Evolutionary conservation across 2,329 filamentous ascomycete genomes (phyloP).

Genomic region (Microascus cirrosus): DNA sequence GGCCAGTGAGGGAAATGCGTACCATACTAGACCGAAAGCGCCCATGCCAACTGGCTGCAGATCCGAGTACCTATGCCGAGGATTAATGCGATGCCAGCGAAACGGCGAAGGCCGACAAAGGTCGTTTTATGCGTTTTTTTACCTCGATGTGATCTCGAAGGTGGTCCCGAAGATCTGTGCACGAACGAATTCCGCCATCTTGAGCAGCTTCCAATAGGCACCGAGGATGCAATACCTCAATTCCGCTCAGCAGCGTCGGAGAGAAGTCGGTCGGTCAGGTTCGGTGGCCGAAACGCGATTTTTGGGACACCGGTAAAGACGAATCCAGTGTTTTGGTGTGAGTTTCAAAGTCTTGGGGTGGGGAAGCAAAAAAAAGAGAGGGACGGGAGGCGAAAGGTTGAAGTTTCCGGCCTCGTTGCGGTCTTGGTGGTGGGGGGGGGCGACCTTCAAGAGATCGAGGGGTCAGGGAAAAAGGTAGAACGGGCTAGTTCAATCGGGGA

Average conservation of each 20-base stretch:
- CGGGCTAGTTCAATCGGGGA: background rate
- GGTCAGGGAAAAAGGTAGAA: background rate
- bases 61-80: conserved; percentile 75
- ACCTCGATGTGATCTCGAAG: conserved; percentile 99
- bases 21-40: conserved; percentile 97
- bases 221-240: background rate
- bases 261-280: too few species aligned
- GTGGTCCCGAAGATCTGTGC: conserved; percentile 99
- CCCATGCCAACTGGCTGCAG: conserved; percentile 98
- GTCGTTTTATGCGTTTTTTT: conserved; percentile 15
- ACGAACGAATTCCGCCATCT: conserved; percentile 97
- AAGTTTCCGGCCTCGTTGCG: background rate
- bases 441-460: background rate
- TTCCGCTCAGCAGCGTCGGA: background rate
- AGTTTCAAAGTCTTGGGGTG: too few species aligned
- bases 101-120: conserved; percentile 5
- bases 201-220: conserved; percentile 22
- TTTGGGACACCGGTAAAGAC: too few species aligned
- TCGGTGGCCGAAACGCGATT: too few species aligned
- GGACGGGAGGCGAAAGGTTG: background rate
- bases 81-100: background rate
- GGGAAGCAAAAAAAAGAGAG: background rate
- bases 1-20: conserved; percentile 20
- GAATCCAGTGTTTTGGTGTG: too few species aligned
- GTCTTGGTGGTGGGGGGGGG: background rate